These are phyloP conservation scores for Ophiosphaerella narmari DNA, from an alignment of 2,329 filamentous ascomycete genomes.

Conservation along the genomic window DNA sequence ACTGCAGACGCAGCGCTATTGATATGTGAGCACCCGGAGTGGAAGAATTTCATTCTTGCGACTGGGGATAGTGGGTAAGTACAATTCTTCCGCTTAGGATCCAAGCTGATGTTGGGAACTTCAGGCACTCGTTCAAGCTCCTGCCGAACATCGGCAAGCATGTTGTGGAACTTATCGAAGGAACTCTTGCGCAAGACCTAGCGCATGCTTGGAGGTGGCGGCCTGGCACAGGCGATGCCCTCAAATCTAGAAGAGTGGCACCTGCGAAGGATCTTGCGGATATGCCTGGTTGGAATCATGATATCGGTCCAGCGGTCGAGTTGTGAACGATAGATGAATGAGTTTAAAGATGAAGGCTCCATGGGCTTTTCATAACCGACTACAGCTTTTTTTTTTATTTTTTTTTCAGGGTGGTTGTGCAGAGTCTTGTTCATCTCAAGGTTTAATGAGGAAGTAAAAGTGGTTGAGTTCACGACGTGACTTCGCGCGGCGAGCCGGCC, in stretches of 20 bases:
- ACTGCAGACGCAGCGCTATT: constrained; percentile 67
- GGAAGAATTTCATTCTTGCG: constrained; percentile 54
- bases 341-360: not conserved
- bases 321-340: constrained; percentile 5
- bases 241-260: constrained; percentile 49
- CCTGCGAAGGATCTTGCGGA: constrained; percentile 52
- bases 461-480: not conserved
- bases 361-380: not conserved
- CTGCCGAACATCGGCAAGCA: constrained; percentile 55
- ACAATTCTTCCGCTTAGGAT: not conserved
- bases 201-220: constrained; percentile 53
- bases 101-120: not conserved
- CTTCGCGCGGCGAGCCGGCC: constrained; percentile 3
- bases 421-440: no score
- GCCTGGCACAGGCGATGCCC: constrained; percentile 50
- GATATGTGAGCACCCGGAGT: constrained; percentile 58
- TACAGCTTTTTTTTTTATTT: no score
- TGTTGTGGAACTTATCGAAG: constrained; percentile 53
- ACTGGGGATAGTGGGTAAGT: constrained; percentile 55
- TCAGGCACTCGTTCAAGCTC: constrained; percentile 53
- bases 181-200: constrained; percentile 46
- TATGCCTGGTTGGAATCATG: constrained; percentile 52
- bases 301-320: constrained; percentile 10
- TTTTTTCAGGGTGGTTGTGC: no score
- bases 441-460: not conserved